phyloP scores from a whole-genome alignment of 139 green algal species.

The Yamagishiella unicocca region DNA sequence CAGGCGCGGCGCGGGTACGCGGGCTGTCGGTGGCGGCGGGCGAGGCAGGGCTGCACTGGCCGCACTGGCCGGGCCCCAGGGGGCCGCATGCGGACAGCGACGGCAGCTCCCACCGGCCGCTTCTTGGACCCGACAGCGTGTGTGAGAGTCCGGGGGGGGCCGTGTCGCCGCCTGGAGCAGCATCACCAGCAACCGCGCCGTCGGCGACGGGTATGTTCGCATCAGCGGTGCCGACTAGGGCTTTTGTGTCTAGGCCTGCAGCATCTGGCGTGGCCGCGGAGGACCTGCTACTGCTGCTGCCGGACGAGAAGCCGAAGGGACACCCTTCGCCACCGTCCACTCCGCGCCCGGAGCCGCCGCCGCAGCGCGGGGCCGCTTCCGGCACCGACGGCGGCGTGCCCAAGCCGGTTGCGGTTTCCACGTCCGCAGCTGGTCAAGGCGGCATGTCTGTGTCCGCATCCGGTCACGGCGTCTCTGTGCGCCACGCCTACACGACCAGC shows the following conservation, averaged over 20 bases:
- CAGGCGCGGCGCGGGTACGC: not conserved
- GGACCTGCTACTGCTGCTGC: conserved; percentile 19
- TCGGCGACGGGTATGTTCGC: too few species aligned
- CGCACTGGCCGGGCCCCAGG: not conserved
- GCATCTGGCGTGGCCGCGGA: not conserved
- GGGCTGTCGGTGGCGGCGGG: not conserved
- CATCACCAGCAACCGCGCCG: too few species aligned
- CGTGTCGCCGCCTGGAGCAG: too few species aligned
- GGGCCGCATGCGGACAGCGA: not conserved
- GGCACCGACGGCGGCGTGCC: not conserved
- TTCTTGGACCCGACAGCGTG: too few species aligned
- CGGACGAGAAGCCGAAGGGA: not conserved
- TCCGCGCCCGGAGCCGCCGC: not conserved
- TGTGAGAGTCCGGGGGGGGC: too few species aligned
- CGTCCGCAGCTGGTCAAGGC: not conserved
- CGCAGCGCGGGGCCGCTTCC: not conserved
- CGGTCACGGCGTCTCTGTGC: not conserved
- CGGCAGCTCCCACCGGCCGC: not conserved
- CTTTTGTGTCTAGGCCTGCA: too few species aligned
- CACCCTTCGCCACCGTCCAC: not conserved
- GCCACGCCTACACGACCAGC: not conserved
- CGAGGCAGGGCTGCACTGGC: not conserved
- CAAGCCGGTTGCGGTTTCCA: too few species aligned
- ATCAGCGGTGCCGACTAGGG: too few species aligned
- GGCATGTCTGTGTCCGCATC: too few species aligned